phyloP scores from a whole-genome alignment of 208 protist genomes.

The Acanthamoeba lenticulata region DNA sequence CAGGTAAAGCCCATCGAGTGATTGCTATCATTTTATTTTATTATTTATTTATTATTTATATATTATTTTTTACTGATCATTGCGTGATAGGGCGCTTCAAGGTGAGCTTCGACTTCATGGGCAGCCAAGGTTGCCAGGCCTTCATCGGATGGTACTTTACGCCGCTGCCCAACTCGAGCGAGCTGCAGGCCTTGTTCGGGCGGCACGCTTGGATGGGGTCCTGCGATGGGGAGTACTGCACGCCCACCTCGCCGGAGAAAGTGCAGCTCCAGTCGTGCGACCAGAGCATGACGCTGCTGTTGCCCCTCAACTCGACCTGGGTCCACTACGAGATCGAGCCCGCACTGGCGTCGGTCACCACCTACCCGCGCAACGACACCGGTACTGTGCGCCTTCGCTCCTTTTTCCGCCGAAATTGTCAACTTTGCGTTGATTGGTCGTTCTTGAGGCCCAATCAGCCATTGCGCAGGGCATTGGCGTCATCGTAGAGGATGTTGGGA shows the following conservation, averaged over 20 bases:
- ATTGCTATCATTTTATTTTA: too few species aligned
- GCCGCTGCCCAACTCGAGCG: not conserved
- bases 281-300: not conserved
- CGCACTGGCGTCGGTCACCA: not conserved
- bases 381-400: not conserved
- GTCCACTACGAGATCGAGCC: not conserved
- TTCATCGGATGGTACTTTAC: not conserved
- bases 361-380: not conserved
- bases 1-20: too few species aligned
- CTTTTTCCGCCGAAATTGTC: not conserved
- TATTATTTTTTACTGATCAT: too few species aligned
- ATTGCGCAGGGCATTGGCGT: not conserved
- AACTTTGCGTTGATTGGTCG: not conserved
- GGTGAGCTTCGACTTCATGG: not conserved
- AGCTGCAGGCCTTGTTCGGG: not conserved
- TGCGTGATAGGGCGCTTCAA: not conserved
- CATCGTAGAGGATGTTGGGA: not conserved
- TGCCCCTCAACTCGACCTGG: not conserved
- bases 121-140: not conserved
- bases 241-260: not conserved
- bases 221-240: not conserved
- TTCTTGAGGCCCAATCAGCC: not conserved
- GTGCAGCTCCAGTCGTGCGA: not conserved
- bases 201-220: not conserved
- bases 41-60: too few species aligned